Percentiles rank a stretch among this genome's conserved stretches.
Evolutionary conservation across 2,329 filamentous ascomycete species (phyloP).

Genomic region (Cladophialophora immunda): DNA sequence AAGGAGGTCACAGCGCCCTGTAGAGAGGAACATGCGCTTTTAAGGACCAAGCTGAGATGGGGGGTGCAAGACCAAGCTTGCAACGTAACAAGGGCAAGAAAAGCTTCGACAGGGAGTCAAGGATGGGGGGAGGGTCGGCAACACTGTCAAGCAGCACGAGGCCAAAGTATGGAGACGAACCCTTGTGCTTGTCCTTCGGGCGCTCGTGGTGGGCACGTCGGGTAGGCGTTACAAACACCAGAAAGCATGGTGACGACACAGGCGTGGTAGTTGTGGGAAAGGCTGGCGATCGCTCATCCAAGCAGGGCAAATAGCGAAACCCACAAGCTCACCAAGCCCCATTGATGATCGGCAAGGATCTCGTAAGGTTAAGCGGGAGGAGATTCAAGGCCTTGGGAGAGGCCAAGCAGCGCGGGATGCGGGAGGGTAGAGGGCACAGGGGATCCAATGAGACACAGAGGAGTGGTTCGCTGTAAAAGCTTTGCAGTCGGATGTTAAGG

Average conservation of each 20-base stretch:
- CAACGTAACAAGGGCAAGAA: not conserved
- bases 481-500: not conserved
- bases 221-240: not conserved
- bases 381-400: not conserved
- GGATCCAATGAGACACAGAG: not conserved
- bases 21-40: not conserved
- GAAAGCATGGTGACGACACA: conserved; percentile 13
- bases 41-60: not conserved
- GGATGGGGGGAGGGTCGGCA: not conserved
- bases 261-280: conserved; percentile 3
- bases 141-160: not conserved
- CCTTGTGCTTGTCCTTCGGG: not conserved
- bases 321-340: not conserved
- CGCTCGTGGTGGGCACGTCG: not conserved
- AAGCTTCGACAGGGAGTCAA: not conserved
- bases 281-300: conserved; percentile 9
- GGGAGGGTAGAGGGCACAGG: conserved; percentile 5
- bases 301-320: not conserved
- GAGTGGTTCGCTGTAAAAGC: not conserved
- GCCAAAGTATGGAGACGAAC: not conserved
- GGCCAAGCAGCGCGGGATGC: conserved; percentile 5
- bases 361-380: conserved; percentile 1
- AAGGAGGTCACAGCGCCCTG: not conserved
- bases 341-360: not conserved
- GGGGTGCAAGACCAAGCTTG: not conserved